phyloP scores from a whole-genome alignment of 129 eudicot species.

The Glebionis coronaria region DNA sequence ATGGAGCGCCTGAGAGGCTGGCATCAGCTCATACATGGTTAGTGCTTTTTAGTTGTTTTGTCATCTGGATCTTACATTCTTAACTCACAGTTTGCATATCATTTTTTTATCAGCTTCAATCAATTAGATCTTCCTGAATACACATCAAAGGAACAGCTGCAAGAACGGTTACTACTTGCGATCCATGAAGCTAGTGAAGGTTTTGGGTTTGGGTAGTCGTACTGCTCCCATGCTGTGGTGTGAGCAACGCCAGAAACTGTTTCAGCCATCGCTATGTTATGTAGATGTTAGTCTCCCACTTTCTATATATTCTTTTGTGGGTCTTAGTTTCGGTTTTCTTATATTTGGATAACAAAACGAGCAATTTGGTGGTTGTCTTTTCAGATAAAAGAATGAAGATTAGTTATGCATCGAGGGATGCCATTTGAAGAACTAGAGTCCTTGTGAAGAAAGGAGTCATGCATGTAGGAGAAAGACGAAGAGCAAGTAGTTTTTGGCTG shows the following conservation, averaged over 20 bases:
- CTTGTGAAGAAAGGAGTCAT: slow-evolving; percentile 9
- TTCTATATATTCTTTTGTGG: background rate
- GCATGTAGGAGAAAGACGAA: slow-evolving; percentile 11
- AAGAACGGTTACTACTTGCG: slow-evolving; percentile 84
- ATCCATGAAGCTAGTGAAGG: slow-evolving; percentile 99
- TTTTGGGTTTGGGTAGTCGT: slow-evolving; percentile 78
- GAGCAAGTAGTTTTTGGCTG: slow-evolving; percentile 14
- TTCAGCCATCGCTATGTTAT: slow-evolving; percentile 28
- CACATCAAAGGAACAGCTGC: slow-evolving; percentile 87
- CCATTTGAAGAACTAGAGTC: slow-evolving; percentile 14
- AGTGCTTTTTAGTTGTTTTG: slow-evolving; percentile 21
- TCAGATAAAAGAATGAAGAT: slow-evolving; percentile 26
- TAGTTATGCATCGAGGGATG: slow-evolving; percentile 22
- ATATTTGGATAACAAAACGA: background rate
- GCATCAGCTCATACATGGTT: slow-evolving; percentile 99
- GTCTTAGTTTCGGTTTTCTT: background rate
- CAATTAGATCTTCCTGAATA: slow-evolving; percentile 98
- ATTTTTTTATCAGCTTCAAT: slow-evolving; percentile 54
- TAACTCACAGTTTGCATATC: background rate
- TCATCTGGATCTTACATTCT: background rate
- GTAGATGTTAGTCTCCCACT: slow-evolving; percentile 28
- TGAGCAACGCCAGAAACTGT: slow-evolving; percentile 12
- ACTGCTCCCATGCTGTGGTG: background rate
- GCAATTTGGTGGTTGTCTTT: background rate
- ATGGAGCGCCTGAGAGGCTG: slow-evolving; percentile 95